Base-by-base conservation (phyloP, 805 yeast genomes). In the Yamadazyma ubonensis region DNA sequence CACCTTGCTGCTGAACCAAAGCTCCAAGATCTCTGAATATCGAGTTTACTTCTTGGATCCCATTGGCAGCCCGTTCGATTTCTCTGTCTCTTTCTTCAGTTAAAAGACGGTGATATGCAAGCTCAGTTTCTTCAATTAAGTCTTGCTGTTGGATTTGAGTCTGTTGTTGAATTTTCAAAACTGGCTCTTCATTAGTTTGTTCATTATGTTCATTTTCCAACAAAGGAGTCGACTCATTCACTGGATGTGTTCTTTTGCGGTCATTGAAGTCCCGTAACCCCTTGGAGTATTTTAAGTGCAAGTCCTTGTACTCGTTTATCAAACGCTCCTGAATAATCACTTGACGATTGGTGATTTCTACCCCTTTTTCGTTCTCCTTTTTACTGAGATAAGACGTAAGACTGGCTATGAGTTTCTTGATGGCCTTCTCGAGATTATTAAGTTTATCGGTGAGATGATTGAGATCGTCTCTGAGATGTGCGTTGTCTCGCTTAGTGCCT, bases 1-100 rank as follows among this genome's bases (percentile, higher is more conserved):
- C 81, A 5, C 96, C 96, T 57, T 90, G 97, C 58, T 87, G 90
- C 38, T 74, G 70, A 2, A 90, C 93, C 51, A 90, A 65, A 27
- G 78, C 74, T 11, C 89, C 88, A 41, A 90, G 61, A 52, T 89
- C 96, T 49, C 80, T 79, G 58, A 88, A 89, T 3, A 90, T 89
- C 7, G 88, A 73, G 58, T 90, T 89, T 29, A 90, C 86, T 49
- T 90, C 96, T 38, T 73, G 76, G 8, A 89, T 87, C 0, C 96
- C 95, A 29, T 78, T 78, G 30, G 83, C 81, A 6, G 89, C 82
- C 45, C 78, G 80, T 21, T 71, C 68, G 22, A 90, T 84, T 45
- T 87, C 93, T 17, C 76, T 65, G 38, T 84, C 81, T 40, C 96
- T 67, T 53, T 87, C 91, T 41, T 80, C 78, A 2, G 89, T 79